These are phyloP conservation scores for Periglandula ipomoeae DNA, from an alignment of 2,329 filamentous ascomycete genomes.

Conservation along the genomic window DNA sequence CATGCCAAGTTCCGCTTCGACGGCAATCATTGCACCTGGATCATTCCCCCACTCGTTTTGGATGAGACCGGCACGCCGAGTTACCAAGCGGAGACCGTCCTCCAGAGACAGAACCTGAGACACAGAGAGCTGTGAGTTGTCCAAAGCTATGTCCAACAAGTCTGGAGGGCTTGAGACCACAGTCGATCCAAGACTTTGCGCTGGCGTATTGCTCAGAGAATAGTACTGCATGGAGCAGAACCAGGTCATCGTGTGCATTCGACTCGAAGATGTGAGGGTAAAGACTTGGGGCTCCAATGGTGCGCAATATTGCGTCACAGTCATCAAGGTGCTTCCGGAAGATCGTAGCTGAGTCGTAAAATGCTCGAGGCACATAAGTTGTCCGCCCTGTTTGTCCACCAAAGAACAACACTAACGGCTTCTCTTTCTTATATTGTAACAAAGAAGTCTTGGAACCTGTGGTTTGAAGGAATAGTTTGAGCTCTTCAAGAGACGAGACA, in stretches of 20 bases:
- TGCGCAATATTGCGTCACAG: not conserved
- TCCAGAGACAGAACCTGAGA: not conserved
- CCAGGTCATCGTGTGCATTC: not conserved
- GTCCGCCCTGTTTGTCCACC: not conserved
- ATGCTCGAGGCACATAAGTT: not conserved
- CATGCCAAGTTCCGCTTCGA: not conserved
- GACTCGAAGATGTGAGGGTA: not conserved
- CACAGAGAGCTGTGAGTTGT: slow-evolving; percentile 2
- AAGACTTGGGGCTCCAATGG: not conserved
- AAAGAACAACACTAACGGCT: not conserved
- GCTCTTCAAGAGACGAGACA: too few relatives aligned
- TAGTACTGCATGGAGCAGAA: slow-evolving; percentile 8
- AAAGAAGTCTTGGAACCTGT: too few relatives aligned
- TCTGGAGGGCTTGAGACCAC: slow-evolving; percentile 7
- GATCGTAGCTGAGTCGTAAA: not conserved
- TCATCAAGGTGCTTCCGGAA: not conserved
- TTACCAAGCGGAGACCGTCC: not conserved
- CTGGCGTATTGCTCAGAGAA: slow-evolving; percentile 14
- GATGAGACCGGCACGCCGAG: not conserved
- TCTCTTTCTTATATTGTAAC: too few relatives aligned
- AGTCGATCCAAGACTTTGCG: slow-evolving; percentile 14
- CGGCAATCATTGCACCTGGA: not conserved
- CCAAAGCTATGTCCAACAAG: slow-evolving; percentile 8
- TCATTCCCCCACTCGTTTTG: not conserved
- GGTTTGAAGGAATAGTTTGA: not conserved